phyloP scores from a whole-genome alignment of 148 eudicot species.

The Amaranthus palmeri region DNA sequence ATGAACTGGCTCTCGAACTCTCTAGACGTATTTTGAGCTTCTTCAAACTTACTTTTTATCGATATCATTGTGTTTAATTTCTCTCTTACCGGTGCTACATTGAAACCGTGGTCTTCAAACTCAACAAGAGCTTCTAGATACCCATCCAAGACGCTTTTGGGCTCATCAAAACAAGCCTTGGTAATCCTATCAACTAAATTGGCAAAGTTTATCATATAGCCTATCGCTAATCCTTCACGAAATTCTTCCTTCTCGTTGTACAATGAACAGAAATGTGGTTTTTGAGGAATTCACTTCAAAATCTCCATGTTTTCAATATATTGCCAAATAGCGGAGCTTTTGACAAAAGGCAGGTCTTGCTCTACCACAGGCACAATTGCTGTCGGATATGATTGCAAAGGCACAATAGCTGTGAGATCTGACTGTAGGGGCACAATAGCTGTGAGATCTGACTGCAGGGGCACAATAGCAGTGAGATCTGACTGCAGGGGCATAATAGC shows the following conservation, averaged over 20 bases:
- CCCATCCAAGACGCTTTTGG: conserved; percentile 47
- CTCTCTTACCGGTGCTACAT: conserved; percentile 41
- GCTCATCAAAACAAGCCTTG: conserved; percentile 37
- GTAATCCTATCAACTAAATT: conserved; percentile 46
- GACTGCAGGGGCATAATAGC: conserved; percentile 15
- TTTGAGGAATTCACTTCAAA: conserved; percentile 57
- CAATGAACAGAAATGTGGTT: conserved; percentile 70
- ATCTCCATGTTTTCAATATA: conserved; percentile 61
- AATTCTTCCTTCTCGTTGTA: conserved; percentile 38
- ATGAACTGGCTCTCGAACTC: conserved; percentile 31
- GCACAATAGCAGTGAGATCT: too few relatives aligned
- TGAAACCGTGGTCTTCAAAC: conserved; percentile 65
- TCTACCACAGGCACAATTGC: conserved; percentile 22
- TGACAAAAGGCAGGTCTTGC: conserved; percentile 46
- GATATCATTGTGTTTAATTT: conserved; percentile 36
- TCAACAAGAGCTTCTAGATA: conserved; percentile 56
- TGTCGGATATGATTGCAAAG: conserved; percentile 24
- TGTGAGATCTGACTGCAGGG: too few relatives aligned
- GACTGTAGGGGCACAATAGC: too few relatives aligned
- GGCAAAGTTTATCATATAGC: conserved; percentile 71
- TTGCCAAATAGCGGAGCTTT: conserved; percentile 48
- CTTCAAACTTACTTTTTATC: conserved; percentile 40
- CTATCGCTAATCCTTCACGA: conserved; percentile 85
- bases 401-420: too few relatives aligned
- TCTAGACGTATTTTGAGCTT: conserved; percentile 23